These are phyloP conservation scores for Silene coronaria DNA, from an alignment of 179 eudicot species.

Conservation along the genomic window DNA sequence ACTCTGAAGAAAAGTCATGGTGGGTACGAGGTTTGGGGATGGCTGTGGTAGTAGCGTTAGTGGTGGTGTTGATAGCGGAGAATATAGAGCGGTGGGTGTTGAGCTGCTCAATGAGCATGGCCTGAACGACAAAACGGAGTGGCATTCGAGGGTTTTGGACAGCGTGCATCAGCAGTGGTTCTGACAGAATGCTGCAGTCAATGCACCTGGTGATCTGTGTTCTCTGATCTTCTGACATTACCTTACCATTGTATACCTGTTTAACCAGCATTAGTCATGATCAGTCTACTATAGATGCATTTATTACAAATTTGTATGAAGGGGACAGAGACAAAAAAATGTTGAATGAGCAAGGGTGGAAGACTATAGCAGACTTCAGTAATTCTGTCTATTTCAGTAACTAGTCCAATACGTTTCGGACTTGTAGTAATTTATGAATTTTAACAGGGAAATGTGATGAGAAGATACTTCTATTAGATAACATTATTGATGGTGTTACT, in stretches of 20 bases:
- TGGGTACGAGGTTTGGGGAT: background rate
- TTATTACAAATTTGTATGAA: background rate
- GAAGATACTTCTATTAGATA: no score
- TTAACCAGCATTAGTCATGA: background rate
- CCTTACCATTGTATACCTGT: slow-evolving; percentile 50
- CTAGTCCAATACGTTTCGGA: no score
- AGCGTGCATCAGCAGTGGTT: slow-evolving; percentile 57
- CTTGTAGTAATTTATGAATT: no score
- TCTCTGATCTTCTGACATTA: slow-evolving; percentile 57
- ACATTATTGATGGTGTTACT: no score
- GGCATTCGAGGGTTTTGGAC: slow-evolving; percentile 90
- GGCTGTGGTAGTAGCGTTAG: background rate
- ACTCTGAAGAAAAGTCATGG: slow-evolving; percentile 9
- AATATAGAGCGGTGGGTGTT: slow-evolving; percentile 70
- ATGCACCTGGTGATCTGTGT: slow-evolving; percentile 60
- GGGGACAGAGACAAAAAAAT: background rate
- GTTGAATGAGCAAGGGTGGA: background rate
- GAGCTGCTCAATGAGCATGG: slow-evolving; percentile 87
- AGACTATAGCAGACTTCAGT: no score
- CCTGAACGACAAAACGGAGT: slow-evolving; percentile 71
- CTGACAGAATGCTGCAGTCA: slow-evolving; percentile 67
- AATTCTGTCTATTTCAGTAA: no score
- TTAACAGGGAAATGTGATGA: no score
- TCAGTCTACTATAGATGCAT: background rate
- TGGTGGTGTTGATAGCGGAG: slow-evolving; percentile 31